phyloP scores from a whole-genome alignment of 345 rosid species.

The Carallia pectinifolia region DNA sequence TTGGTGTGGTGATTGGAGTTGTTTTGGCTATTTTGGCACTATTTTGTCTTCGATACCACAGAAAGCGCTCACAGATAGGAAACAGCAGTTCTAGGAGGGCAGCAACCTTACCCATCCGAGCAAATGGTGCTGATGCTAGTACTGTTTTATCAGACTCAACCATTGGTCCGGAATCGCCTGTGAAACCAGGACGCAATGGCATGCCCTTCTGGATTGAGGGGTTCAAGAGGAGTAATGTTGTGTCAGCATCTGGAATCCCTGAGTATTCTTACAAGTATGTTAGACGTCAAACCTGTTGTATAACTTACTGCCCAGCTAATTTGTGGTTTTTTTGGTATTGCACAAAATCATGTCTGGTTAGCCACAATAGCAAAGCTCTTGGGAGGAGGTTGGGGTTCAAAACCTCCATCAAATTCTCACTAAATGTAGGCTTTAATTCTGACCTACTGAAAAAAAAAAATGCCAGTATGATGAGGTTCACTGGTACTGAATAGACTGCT shows the following conservation, averaged over 20 bases:
- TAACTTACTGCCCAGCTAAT: neutral
- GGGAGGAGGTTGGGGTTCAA: no score
- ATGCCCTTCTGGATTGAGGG: conserved; percentile 79
- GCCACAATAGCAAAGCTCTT: no score
- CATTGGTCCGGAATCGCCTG: conserved; percentile 81
- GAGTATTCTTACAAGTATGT: conserved; percentile 89
- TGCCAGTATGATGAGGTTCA: no score
- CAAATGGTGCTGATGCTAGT: conserved; percentile 75
- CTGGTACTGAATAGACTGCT: no score
- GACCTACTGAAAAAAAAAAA: no score
- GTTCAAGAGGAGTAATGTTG: conserved; percentile 52
- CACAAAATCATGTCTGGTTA: no score
- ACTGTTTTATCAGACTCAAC: conserved; percentile 78
- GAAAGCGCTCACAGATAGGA: conserved; percentile 83
- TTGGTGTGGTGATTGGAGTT: conserved; percentile 92
- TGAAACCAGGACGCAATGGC: conserved; percentile 59
- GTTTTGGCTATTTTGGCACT: conserved; percentile 62
- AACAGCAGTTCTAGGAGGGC: conserved; percentile 86
- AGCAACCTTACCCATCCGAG: conserved; percentile 68
- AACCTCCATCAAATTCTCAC: no score
- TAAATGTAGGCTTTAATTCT: no score
- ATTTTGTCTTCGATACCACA: conserved; percentile 59
- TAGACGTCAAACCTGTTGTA: conserved; percentile 2
- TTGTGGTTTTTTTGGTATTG: neutral
- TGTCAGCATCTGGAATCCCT: conserved; percentile 85